phyloP scores from a whole-genome alignment of 768 basidiomycete species.

The Phlebiopsis gigantea region DNA sequence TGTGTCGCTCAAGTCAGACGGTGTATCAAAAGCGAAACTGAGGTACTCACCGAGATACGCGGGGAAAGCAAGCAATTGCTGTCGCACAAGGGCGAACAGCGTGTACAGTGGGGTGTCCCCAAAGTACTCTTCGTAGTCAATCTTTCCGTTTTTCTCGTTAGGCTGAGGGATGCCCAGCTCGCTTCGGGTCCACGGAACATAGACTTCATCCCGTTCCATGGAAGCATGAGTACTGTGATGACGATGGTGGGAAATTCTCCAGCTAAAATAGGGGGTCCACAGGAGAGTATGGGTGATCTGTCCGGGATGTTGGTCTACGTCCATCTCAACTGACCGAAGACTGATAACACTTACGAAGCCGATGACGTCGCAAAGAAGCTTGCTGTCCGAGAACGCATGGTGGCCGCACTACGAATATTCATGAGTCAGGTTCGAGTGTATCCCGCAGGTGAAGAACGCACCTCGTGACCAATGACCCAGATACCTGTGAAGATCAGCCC shows the following conservation, averaged over 20 bases:
- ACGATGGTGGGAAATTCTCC: slow-evolving; percentile 11
- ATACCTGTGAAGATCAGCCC: slow-evolving; percentile 21
- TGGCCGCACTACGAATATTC: slow-evolving; percentile 16
- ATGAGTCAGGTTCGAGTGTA: not conserved
- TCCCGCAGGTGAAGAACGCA: not conserved
- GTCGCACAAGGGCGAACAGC: slow-evolving; percentile 2
- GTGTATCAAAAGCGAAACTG: not conserved
- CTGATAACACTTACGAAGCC: slow-evolving; percentile 8
- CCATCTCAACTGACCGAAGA: not conserved
- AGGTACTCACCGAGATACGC: slow-evolving; percentile 14
- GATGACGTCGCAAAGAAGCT: slow-evolving; percentile 16
- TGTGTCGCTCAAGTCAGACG: not conserved
- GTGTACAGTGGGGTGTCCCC: slow-evolving; percentile 18
- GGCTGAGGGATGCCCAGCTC: slow-evolving; percentile 5
- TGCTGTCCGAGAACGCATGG: slow-evolving; percentile 16
- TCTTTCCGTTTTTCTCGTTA: not conserved
- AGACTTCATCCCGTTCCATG: slow-evolving; percentile 14
- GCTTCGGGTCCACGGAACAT: slow-evolving; percentile 13
- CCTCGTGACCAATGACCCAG: slow-evolving; percentile 24
- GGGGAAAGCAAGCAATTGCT: slow-evolving; percentile 17
- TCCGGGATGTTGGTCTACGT: not conserved
- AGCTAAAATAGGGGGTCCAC: slow-evolving; percentile 30
- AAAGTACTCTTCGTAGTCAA: slow-evolving; percentile 13
- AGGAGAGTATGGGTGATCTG: slow-evolving; percentile 8
- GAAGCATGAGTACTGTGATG: slow-evolving; percentile 8